Conservation (phyloP, 306 rosid genomes). For the Gastrolobium bilobum region DNA sequence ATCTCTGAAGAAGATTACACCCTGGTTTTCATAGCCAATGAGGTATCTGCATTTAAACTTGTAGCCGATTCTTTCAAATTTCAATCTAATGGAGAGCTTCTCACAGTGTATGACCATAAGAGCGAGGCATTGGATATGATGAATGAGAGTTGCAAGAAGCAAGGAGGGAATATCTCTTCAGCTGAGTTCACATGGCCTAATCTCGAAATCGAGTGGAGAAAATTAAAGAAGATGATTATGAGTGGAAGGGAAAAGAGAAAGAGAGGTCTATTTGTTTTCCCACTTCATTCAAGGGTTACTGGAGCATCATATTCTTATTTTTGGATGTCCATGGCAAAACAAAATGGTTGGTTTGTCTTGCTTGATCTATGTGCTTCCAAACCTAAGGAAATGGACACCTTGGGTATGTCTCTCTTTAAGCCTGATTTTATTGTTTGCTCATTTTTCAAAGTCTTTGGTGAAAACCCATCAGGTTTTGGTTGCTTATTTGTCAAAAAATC, state of each 20-base stretch:
- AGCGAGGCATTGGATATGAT: slow-evolving; percentile 73
- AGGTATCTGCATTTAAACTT: slow-evolving; percentile 76
- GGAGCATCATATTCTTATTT: slow-evolving; percentile 80
- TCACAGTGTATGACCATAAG: slow-evolving; percentile 76
- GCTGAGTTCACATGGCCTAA: slow-evolving; percentile 76
- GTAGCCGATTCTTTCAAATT: slow-evolving; percentile 80
- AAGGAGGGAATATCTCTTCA: slow-evolving; percentile 62
- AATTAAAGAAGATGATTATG: slow-evolving; percentile 60
- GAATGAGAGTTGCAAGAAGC: slow-evolving; percentile 70
- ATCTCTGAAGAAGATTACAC: slow-evolving; percentile 74
- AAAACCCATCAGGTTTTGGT: slow-evolving; percentile 86
- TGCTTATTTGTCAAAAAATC: slow-evolving; percentile 88
- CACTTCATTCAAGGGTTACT: slow-evolving; percentile 80
- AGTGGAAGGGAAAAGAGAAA: slow-evolving; percentile 53
- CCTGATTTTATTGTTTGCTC: slow-evolving; percentile 87
- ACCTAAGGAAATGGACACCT: slow-evolving; percentile 81
- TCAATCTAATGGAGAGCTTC: slow-evolving; percentile 66
- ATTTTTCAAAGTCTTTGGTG: slow-evolving; percentile 77
- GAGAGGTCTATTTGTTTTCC: slow-evolving; percentile 78
- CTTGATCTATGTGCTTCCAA: slow-evolving; percentile 82
- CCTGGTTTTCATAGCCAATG: slow-evolving; percentile 80
- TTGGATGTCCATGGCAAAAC: slow-evolving; percentile 88
- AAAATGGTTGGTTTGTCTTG: slow-evolving; percentile 82
- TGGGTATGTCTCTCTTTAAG: slow-evolving; percentile 81
- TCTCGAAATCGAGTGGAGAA: slow-evolving; percentile 58